These are phyloP conservation scores for Eucalyptus curtisii DNA, from an alignment of 345 rosid species.

Conservation along the genomic window DNA sequence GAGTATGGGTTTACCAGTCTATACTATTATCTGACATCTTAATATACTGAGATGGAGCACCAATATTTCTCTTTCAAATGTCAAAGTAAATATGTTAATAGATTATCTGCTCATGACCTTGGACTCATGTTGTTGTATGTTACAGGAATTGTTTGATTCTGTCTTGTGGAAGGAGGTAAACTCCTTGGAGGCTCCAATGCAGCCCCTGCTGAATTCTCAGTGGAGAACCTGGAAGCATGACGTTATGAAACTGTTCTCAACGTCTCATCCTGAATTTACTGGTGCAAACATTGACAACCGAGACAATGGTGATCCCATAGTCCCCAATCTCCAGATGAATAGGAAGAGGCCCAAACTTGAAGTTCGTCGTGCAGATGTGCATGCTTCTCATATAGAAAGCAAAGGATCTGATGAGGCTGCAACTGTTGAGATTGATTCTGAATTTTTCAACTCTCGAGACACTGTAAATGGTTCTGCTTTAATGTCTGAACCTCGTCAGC, in stretches of 20 bases:
- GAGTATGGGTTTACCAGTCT: background rate
- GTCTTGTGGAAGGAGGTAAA: conserved; percentile 79
- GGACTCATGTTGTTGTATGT: background rate
- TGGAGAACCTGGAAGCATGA: conserved; percentile 99
- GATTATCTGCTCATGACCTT: background rate
- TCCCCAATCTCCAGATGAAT: conserved; percentile 34
- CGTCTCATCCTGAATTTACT: conserved; percentile 27
- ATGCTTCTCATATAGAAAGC: conserved; percentile 40
- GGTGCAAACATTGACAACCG: conserved; percentile 30
- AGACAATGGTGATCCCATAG: conserved; percentile 23
- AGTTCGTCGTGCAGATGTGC: conserved; percentile 83
- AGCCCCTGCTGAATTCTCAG: conserved; percentile 62
- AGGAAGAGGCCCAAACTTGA: conserved; percentile 91
- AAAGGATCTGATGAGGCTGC: conserved; percentile 22
- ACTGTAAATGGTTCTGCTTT: conserved; percentile 11
- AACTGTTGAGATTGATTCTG: conserved; percentile 43
- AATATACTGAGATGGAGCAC: background rate
- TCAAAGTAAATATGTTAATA: background rate
- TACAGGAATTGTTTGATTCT: conserved; percentile 69
- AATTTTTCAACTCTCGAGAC: conserved; percentile 38
- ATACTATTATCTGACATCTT: background rate
- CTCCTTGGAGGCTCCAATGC: conserved; percentile 53
- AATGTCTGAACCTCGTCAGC: conserved; percentile 16
- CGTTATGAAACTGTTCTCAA: conserved; percentile 68
- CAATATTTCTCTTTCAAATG: background rate